Evolutionary conservation across 176 grass and related monocot species (phyloP).

Genomic region (Poa annua): DNA sequence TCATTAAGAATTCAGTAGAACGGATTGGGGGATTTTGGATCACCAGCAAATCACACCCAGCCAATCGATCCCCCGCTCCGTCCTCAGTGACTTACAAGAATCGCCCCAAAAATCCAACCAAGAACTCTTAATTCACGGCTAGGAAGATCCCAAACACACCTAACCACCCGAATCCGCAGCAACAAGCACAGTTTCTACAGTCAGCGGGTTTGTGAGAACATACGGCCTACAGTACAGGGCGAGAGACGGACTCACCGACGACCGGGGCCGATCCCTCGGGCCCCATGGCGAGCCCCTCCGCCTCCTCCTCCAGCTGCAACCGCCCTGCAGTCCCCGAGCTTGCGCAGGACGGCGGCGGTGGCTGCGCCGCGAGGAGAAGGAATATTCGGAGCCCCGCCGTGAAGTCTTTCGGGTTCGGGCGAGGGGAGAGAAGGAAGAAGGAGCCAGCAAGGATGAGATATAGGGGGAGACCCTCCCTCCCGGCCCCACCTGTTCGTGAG

Average conservation of each 20-base stretch:
- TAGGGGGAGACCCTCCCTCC: too few relatives aligned
- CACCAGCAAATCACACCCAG: background rate
- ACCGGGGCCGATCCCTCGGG: constrained; percentile 51
- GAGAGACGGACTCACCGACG: constrained; percentile 44
- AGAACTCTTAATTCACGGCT: background rate
- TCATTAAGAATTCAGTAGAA: background rate
- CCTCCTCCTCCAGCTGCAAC: constrained; percentile 41
- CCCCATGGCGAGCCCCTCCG: constrained; percentile 43
- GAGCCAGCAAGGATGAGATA: too few relatives aligned
- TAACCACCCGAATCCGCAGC: background rate
- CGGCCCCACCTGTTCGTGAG: too few relatives aligned
- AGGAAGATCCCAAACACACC: background rate
- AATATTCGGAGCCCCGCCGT: constrained; percentile 42
- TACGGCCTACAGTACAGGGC: background rate
- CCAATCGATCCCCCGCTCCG: background rate
- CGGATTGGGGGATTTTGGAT: constrained; percentile 14
- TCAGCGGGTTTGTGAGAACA: background rate
- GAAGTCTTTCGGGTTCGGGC: background rate
- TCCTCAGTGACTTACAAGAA: background rate
- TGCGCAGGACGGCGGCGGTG: constrained; percentile 22
- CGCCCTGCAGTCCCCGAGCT: background rate
- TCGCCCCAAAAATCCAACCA: constrained; percentile 1
- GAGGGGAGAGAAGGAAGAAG: too few relatives aligned
- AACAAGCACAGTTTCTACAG: background rate
- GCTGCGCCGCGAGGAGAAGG: constrained; percentile 19